Base-by-base conservation (phyloP, 2,329 filamentous ascomycete genomes). In the Penicillium sp. region DNA sequence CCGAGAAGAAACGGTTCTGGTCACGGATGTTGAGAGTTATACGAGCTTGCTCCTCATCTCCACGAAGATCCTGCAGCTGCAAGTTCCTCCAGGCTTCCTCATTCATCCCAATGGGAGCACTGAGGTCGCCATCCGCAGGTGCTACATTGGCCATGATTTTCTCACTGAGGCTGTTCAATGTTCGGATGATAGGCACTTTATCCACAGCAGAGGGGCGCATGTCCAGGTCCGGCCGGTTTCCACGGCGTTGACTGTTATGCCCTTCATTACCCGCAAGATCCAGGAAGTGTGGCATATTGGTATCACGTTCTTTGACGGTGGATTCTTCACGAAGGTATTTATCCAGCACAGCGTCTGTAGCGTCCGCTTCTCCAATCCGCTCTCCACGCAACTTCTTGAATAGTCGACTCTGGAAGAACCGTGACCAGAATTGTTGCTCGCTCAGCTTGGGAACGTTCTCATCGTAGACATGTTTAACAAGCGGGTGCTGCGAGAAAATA, bases 211-310 rank as follows among this genome's bases (percentile, higher is more conserved):
- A 81, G 2, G 92, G 91, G 31, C 90, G 84, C 91, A 97, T 97
- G 61, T 95, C 94, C 33, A 89, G 77, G 69, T 97, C 92, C 53
- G 93, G 91, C 50, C 88, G 82, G 71, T 99, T 97, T 48, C 94
- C 94, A 66, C 83, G 87, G 67, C 88, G 85, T 51, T 92, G 90
- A 64, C 92, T 95, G 72, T 96, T 87, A 67, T 99, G 93, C 72
- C 94, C 90, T 75, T 97, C 94, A 68, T 99, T 99, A 27, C 89
- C 94, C 69, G 93, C 90, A 25, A 99, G 75, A 70, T 99, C 89
- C 64, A 99, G 92, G 61, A 95, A 92, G 65, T 92, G 87, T 1
- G 94, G 92, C 20, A 99, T 85, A 53, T 88, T 83, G 31, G 86
- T 78, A 3, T 86, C 67, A 4, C 76, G 74, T 37, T 71, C 72